Evolutionary conservation across 345 rosid genomes (phyloP).

Genomic region (Salix koriyanagi): DNA sequence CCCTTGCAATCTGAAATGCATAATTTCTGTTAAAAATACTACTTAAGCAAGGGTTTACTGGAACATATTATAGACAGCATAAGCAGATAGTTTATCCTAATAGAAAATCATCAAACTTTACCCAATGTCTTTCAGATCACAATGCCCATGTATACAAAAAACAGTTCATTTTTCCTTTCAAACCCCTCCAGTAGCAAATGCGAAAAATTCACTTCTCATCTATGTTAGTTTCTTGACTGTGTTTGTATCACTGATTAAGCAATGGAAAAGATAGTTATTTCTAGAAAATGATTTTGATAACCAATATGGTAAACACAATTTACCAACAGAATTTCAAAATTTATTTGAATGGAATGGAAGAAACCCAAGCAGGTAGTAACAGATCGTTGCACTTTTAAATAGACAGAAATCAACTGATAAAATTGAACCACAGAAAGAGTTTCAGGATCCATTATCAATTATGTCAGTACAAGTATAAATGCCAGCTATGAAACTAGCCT

Average conservation of each 20-base stretch:
- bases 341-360: not conserved
- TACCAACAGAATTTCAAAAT: not conserved
- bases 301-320: not conserved
- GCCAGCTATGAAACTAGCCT: not conserved
- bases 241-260: not conserved
- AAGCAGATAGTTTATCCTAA: slow-evolving; percentile 5
- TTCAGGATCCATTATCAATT: not conserved
- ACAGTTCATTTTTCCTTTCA: not conserved
- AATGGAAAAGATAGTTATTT: not conserved
- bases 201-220: not conserved
- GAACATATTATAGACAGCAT: slow-evolving; percentile 1
- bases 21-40: slow-evolving; percentile 5
- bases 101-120: not conserved
- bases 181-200: not conserved
- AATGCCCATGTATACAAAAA: not conserved
- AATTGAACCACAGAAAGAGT: not conserved
- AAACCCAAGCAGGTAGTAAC: not conserved
- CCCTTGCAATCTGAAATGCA: slow-evolving; percentile 84
- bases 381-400: not conserved
- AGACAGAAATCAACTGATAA: not conserved
- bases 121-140: not conserved
- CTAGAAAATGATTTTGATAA: not conserved
- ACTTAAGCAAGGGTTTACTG: slow-evolving; percentile 8
- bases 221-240: not conserved
- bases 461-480: not conserved